A percentile compares a stretch with the other conserved stretches of the same genome.
These are phyloP conservation scores for Neotropicomus parvogracilis DNA, from an alignment of 1,284 basidiomycete genomes.

Conservation along the genomic window DNA sequence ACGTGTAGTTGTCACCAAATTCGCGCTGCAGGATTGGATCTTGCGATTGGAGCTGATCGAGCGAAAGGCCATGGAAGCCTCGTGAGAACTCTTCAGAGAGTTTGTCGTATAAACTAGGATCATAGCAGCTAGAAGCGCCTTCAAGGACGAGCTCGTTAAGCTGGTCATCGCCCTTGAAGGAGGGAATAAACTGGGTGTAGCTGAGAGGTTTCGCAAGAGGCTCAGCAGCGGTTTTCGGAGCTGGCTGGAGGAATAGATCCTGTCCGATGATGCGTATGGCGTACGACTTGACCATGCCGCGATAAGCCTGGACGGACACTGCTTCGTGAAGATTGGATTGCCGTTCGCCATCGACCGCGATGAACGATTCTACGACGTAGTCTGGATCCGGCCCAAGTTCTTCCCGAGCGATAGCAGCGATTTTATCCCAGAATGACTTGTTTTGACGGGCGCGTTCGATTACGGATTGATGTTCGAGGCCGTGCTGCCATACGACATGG, in stretches of 20 bases:
- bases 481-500: slow-evolving; percentile 80
- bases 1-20: slow-evolving; percentile 79
- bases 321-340: slow-evolving; percentile 60
- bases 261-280: slow-evolving; percentile 70
- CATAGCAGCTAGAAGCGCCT: slow-evolving; percentile 64
- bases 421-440: slow-evolving; percentile 58
- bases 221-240: slow-evolving; percentile 34
- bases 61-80: slow-evolving; percentile 51
- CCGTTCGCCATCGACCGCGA: slow-evolving; percentile 47
- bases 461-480: slow-evolving; percentile 65
- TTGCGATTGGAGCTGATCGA: slow-evolving; percentile 64
- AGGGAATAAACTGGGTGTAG: slow-evolving; percentile 52
- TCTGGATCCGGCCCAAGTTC: slow-evolving; percentile 68
- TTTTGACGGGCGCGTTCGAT: slow-evolving; percentile 57
- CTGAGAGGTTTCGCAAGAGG: slow-evolving; percentile 50
- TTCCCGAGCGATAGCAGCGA: slow-evolving; percentile 58
- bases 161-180: slow-evolving; percentile 57
- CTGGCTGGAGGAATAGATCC: slow-evolving; percentile 60
- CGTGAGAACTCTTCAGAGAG: slow-evolving; percentile 44
- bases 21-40: slow-evolving; percentile 65
- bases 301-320: slow-evolving; percentile 64
- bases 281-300: slow-evolving; percentile 69
- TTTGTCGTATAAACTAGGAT: slow-evolving; percentile 64
- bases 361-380: slow-evolving; percentile 49
- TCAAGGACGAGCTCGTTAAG: slow-evolving; percentile 63